Evolutionary conservation across 1,139 yeast species (phyloP), one percentile per base, ranked within the genome.

Genomic region (Entelexis sorbosivorans): DNA sequence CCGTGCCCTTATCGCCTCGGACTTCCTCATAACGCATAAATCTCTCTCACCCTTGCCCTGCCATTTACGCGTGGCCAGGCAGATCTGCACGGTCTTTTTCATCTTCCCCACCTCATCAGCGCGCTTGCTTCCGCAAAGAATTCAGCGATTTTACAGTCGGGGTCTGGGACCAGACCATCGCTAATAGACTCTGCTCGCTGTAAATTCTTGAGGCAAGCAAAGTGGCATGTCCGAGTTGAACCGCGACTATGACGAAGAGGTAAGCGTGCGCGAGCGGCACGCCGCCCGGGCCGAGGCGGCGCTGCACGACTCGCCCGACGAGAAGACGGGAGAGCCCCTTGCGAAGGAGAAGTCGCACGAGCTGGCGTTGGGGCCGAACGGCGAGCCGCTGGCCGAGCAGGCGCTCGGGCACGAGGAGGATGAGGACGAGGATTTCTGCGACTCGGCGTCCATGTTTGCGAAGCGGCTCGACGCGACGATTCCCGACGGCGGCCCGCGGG

Each of bases 401-500:
- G 20, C 19, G 20, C 19, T 24, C 19, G 24, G 3, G 19, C 19
- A 14, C 14, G 32, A 24, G 20, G 42, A 38, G 16, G 42, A 38
- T 16, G 49, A 33, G 9, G 42, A 48, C 20, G 45, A 48, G 19
- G 38, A 17, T 8, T 19, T 34, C 13, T 22, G 22, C 26, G 46
- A 26, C 19, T 20, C 51, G 17, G 38, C 51, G 14, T 29, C 42
- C 9, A 33, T 22, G 17, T 36, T 38, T 14, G 51, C 38, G 34
- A 42, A 19, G 32, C 35, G 9, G 19, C 46, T 47, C n/a, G 54
- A 51, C 35, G 16, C 22, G 9, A 46, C 63, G 22, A 76, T 44
- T 73, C 91, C 93, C 0, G 86, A 81, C 53, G 85, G 86, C 2
- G 86, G 84, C 0, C 51, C 61, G 45, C 59, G 66, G 35, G 83